Evolutionary conservation across 257 asterid species (phyloP).

Genomic region (Penstemon barbatus): DNA sequence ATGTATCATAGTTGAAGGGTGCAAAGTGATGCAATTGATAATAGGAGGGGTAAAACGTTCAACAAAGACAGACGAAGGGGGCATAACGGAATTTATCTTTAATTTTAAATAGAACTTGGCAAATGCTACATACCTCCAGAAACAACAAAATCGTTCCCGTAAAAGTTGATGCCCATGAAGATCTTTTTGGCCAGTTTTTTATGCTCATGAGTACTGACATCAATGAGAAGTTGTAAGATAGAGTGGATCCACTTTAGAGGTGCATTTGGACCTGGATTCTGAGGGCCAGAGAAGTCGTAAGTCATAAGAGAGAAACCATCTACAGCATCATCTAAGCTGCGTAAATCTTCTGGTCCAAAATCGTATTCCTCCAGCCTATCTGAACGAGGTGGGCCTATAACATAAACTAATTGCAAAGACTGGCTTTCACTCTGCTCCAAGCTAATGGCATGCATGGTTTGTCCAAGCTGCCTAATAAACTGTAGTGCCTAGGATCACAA

Average conservation of each 20-base stretch:
- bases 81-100: too few relatives aligned
- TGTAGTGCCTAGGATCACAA: constrained; percentile 63
- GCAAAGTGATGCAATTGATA: too few relatives aligned
- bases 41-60: too few relatives aligned
- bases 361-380: constrained; percentile 63
- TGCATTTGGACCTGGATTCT: constrained; percentile 97
- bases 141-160: constrained; percentile 77
- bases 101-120: not conserved
- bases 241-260: constrained; percentile 86
- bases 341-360: constrained; percentile 82
- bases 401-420: constrained; percentile 69
- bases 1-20: too few relatives aligned
- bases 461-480: constrained; percentile 77
- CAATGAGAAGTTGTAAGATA: constrained; percentile 60
- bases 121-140: constrained; percentile 65
- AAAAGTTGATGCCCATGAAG: constrained; percentile 80
- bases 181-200: constrained; percentile 52
- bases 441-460: constrained; percentile 68
- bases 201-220: constrained; percentile 30
- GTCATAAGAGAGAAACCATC: constrained; percentile 98
- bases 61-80: too few relatives aligned
- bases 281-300: constrained; percentile 91
- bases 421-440: constrained; percentile 39
- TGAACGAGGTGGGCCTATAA: constrained; percentile 86
- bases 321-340: constrained; percentile 51